Conservation (phyloP, 2,329 filamentous ascomycete genomes). For the Cercospora sp. region DNA sequence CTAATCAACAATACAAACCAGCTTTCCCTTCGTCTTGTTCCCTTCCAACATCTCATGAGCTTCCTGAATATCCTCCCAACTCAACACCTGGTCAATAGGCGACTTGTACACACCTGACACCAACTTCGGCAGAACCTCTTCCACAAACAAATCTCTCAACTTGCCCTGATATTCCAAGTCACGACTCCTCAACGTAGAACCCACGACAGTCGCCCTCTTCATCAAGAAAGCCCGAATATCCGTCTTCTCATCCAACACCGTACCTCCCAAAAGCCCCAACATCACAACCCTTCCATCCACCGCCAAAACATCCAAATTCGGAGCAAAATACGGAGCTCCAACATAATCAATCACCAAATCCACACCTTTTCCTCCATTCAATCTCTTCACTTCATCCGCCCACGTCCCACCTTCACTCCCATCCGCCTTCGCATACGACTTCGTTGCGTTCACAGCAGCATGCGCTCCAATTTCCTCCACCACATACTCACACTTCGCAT, state of each 20-base stretch:
- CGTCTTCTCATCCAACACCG: constrained; percentile 19
- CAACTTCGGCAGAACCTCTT: constrained; percentile 21
- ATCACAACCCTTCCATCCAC: constrained; percentile 19
- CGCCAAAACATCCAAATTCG: constrained; percentile 20
- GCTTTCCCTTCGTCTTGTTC: constrained; percentile 22
- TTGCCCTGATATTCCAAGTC: constrained; percentile 19
- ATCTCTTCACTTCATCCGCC: constrained; percentile 19
- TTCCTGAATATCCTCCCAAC: constrained; percentile 19
- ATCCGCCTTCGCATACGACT: constrained; percentile 17
- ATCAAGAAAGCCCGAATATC: constrained; percentile 19
- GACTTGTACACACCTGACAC: constrained; percentile 15
- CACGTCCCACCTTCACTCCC: constrained; percentile 18
- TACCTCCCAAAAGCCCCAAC: constrained; percentile 20
- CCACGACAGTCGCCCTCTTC: constrained; percentile 20
- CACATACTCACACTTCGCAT: constrained; percentile 21
- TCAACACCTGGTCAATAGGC: constrained; percentile 12
- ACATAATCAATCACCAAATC: constrained; percentile 25
- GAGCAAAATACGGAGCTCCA: constrained; percentile 22
- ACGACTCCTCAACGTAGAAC: constrained; percentile 19
- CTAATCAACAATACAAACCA: constrained; percentile 22
- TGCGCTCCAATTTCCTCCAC: constrained; percentile 19
- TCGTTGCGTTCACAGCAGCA: constrained; percentile 23
- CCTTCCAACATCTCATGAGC: constrained; percentile 22
- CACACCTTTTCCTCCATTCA: constrained; percentile 18
- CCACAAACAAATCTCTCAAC: constrained; percentile 22